Conservation (phyloP, 345 rosid species). For the Abelmoschus esculentus region DNA sequence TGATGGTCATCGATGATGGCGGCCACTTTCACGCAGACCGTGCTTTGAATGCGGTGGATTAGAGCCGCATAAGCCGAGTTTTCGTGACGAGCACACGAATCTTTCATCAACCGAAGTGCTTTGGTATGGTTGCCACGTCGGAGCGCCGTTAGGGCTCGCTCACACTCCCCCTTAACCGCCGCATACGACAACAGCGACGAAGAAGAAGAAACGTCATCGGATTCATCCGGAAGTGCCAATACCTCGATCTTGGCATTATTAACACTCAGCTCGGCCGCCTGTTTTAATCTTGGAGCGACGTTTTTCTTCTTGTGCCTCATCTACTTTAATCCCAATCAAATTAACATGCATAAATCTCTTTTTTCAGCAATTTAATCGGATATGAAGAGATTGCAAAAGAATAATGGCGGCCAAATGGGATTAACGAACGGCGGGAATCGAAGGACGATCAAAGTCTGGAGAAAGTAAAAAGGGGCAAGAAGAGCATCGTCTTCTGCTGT, state of each 20-base stretch:
- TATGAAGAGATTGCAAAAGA: background rate
- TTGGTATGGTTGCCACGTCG: slow-evolving; percentile 85
- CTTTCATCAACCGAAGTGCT: slow-evolving; percentile 82
- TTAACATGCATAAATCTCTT: slow-evolving; percentile 26
- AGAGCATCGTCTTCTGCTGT: background rate
- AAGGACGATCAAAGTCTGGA: slow-evolving; percentile 14
- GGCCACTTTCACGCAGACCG: slow-evolving; percentile 63
- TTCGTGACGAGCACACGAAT: slow-evolving; percentile 49
- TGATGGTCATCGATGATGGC: slow-evolving; percentile 64
- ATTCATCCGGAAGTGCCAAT: slow-evolving; percentile 12
- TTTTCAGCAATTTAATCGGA: background rate
- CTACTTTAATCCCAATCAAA: slow-evolving; percentile 24
- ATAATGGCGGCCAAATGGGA: background rate
- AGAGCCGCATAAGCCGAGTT: slow-evolving; percentile 43
- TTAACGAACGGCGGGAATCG: slow-evolving; percentile 37
- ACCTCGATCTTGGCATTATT: slow-evolving; percentile 26
- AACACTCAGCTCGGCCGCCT: slow-evolving; percentile 16
- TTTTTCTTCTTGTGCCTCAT: slow-evolving; percentile 85
- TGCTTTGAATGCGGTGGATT: slow-evolving; percentile 69
- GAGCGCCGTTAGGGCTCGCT: slow-evolving; percentile 70
- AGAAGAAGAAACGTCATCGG: slow-evolving; percentile 20
- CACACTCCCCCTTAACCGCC: slow-evolving; percentile 65
- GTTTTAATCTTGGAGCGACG: slow-evolving; percentile 51
- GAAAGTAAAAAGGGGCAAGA: background rate
- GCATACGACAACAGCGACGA: slow-evolving; percentile 12